Evolutionary conservation across 2,329 filamentous ascomycete species (phyloP).

Genomic region (Aspergillus pseudonomiae): DNA sequence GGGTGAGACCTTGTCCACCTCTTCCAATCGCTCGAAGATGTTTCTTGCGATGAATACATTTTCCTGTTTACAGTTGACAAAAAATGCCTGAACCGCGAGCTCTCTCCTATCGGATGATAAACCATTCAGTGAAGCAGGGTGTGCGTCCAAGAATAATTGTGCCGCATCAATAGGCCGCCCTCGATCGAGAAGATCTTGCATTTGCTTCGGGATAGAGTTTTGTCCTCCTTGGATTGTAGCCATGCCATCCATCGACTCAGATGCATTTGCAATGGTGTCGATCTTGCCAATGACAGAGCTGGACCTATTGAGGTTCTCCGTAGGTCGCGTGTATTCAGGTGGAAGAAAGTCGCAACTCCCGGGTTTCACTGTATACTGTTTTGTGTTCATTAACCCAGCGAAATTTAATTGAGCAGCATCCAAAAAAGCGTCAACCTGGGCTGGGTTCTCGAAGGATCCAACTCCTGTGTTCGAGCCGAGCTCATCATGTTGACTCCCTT

Average conservation of each 20-base stretch:
- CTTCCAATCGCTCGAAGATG: slow-evolving; percentile 40
- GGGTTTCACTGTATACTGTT: neutral
- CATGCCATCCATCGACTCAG: neutral
- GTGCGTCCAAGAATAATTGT: slow-evolving; percentile 37
- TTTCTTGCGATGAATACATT: slow-evolving; percentile 44
- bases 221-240: neutral
- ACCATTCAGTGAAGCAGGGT: slow-evolving; percentile 21
- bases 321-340: slow-evolving; percentile 4
- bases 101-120: slow-evolving; percentile 33
- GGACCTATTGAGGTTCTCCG: slow-evolving; percentile 5
- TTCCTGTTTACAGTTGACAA: slow-evolving; percentile 38
- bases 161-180: slow-evolving; percentile 39
- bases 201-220: slow-evolving; percentile 21
- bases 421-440: slow-evolving; percentile 10
- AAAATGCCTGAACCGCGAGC: slow-evolving; percentile 36
- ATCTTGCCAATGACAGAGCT: neutral
- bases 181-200: slow-evolving; percentile 30
- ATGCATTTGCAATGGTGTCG: neutral
- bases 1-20: slow-evolving; percentile 33
- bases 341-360: slow-evolving; percentile 5
- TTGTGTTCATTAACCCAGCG: neutral
- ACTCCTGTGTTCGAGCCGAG: neutral
- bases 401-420: slow-evolving; percentile 5
- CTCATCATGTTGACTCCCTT: neutral
- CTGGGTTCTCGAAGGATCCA: neutral